phyloP scores from a whole-genome alignment of 2,329 filamentous ascomycete genomes.

The Talaromyces piceae region DNA sequence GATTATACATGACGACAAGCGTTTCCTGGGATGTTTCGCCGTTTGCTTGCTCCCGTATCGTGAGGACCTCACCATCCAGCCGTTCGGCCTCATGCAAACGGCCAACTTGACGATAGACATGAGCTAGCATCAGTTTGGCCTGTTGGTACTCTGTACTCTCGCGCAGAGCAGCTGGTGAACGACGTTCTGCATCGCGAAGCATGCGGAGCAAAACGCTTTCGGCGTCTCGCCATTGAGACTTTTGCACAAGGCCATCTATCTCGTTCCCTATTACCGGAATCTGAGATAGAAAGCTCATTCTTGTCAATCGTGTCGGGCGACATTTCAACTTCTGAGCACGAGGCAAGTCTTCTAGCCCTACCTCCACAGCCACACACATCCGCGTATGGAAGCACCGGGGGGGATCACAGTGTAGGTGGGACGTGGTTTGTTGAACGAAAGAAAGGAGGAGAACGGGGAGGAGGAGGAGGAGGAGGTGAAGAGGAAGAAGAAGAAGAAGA shows the following conservation, averaged over 20 bases:
- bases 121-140: slow-evolving; percentile 11
- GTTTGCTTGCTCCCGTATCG: slow-evolving; percentile 5
- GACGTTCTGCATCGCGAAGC: slow-evolving; percentile 3
- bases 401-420: background rate
- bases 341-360: slow-evolving; percentile 6
- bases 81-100: slow-evolving; percentile 9
- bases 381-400: background rate
- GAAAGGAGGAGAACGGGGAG: background rate
- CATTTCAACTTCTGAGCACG: slow-evolving; percentile 9
- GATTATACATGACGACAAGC: slow-evolving; percentile 6
- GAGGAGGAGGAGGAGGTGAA: background rate
- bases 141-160: slow-evolving; percentile 8
- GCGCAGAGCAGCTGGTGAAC: background rate
- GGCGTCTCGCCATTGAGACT: slow-evolving; percentile 10
- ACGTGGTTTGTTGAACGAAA: background rate
- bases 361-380: slow-evolving; percentile 4
- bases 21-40: slow-evolving; percentile 7
- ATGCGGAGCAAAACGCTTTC: slow-evolving; percentile 7
- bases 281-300: slow-evolving; percentile 13
- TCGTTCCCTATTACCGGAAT: slow-evolving; percentile 8
- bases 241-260: slow-evolving; percentile 11
- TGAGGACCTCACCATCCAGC: slow-evolving; percentile 3
- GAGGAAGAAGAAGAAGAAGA: background rate
- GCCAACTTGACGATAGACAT: slow-evolving; percentile 10
- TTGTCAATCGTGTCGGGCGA: slow-evolving; percentile 5